These are phyloP conservation scores for Ceratonia siliqua DNA, from an alignment of 306 rosid species.

Conservation along the genomic window DNA sequence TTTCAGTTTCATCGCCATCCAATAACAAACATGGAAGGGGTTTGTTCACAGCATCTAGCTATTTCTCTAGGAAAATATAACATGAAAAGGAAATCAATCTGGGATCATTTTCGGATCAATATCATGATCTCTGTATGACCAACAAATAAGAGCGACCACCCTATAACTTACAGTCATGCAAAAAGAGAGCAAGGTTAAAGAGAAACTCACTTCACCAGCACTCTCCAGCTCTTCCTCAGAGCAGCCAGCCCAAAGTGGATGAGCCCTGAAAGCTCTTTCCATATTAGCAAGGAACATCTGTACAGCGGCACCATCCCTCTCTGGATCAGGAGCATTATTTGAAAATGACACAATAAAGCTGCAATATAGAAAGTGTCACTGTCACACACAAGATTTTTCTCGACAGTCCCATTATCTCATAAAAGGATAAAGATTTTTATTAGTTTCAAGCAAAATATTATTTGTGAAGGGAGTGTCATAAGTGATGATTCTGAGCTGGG, in stretches of 20 bases:
- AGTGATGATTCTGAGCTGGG: neutral
- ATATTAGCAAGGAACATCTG: slow-evolving; percentile 80
- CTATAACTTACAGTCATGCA: neutral
- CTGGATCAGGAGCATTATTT: slow-evolving; percentile 87
- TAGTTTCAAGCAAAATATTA: neutral
- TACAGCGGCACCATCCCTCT: slow-evolving; percentile 72
- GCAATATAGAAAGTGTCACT: slow-evolving; percentile 33
- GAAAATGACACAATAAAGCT: slow-evolving; percentile 92
- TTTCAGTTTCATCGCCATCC: neutral
- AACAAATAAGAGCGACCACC: neutral
- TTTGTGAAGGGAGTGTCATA: neutral
- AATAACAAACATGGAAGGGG: neutral
- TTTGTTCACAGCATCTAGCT: neutral
- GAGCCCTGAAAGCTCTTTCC: slow-evolving; percentile 96
- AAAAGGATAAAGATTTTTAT: neutral
- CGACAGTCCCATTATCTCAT: neutral
- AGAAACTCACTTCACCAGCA: slow-evolving; percentile 91
- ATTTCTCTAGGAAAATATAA: neutral
- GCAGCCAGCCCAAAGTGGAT: slow-evolving; percentile 96
- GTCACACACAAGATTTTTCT: neutral
- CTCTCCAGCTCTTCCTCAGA: slow-evolving; percentile 93
- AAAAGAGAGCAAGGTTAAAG: neutral
- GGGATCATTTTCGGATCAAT: neutral
- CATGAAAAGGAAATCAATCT: neutral
- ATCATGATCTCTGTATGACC: neutral